Evolutionary conservation across 371 early-diverging fungal species (phyloP).

Genomic region (Racocetra persica): DNA sequence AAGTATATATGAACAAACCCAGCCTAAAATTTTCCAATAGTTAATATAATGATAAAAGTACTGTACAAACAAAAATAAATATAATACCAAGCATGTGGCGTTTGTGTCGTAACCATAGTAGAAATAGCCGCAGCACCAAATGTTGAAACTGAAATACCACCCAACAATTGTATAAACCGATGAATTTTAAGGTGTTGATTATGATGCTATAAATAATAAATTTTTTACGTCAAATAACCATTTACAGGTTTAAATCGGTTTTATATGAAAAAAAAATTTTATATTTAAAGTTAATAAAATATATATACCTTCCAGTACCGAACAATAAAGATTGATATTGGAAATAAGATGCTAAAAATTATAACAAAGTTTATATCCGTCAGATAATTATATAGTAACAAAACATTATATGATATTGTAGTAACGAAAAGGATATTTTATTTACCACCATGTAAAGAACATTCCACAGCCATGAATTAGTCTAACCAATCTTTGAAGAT

Average conservation of each 20-base stretch:
- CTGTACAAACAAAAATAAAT: background rate
- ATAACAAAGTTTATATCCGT: too few relatives aligned
- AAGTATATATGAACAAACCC: conserved; percentile 3
- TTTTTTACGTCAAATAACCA: background rate
- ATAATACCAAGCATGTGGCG: conserved; percentile 13
- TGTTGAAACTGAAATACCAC: background rate
- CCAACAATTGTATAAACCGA: conserved; percentile 11
- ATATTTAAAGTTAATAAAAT: too few relatives aligned
- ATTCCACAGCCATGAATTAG: conserved; percentile 26
- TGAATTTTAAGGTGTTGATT: background rate
- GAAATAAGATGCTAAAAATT: conserved; percentile 14
- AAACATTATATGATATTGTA: too few relatives aligned
- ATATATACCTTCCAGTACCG: background rate
- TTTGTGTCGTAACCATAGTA: background rate
- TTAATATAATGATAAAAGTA: background rate
- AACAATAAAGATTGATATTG: conserved; percentile 26
- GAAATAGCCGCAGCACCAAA: conserved; percentile 31
- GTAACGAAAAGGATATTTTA: background rate
- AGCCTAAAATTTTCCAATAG: background rate
- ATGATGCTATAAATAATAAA: conserved; percentile 11
- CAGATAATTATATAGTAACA: too few relatives aligned
- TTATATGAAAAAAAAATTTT: too few relatives aligned
- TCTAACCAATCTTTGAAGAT: background rate
- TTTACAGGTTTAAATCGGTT: too few relatives aligned
- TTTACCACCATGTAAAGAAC: conserved; percentile 17